Conservation (phyloP, 1,139 yeast genomes). For the Geotrichum phurueaensis region DNA sequence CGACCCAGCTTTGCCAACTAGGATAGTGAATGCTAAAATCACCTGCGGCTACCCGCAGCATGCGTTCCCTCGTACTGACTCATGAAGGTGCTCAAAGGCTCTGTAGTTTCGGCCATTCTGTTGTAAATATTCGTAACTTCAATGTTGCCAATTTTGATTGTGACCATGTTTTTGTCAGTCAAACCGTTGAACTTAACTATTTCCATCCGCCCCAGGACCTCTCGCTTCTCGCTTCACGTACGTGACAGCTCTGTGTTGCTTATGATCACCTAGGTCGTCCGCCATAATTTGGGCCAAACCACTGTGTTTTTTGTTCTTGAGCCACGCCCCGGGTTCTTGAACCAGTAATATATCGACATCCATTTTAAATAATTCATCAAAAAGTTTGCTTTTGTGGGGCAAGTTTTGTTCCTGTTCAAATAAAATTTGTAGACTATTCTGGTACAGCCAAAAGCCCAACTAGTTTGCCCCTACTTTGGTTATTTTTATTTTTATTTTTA, state of each 20-base stretch:
- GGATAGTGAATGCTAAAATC: neutral
- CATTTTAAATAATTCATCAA: too few relatives aligned
- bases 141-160: neutral
- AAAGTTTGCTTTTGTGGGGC: too few relatives aligned
- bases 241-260: neutral
- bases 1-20: neutral
- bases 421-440: too few relatives aligned
- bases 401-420: too few relatives aligned
- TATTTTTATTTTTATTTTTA: too few relatives aligned
- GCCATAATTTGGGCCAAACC: neutral
- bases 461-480: too few relatives aligned
- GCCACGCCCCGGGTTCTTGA: too few relatives aligned
- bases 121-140: neutral
- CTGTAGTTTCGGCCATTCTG: neutral
- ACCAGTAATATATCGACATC: too few relatives aligned
- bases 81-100: neutral
- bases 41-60: neutral
- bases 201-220: neutral
- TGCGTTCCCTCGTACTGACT: neutral
- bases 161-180: neutral
- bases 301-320: too few relatives aligned
- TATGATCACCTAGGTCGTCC: neutral
- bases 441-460: too few relatives aligned
- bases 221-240: neutral
- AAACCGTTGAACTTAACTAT: neutral